phyloP scores from a whole-genome alignment of 345 rosid species.

The Reutealis trisperma region DNA sequence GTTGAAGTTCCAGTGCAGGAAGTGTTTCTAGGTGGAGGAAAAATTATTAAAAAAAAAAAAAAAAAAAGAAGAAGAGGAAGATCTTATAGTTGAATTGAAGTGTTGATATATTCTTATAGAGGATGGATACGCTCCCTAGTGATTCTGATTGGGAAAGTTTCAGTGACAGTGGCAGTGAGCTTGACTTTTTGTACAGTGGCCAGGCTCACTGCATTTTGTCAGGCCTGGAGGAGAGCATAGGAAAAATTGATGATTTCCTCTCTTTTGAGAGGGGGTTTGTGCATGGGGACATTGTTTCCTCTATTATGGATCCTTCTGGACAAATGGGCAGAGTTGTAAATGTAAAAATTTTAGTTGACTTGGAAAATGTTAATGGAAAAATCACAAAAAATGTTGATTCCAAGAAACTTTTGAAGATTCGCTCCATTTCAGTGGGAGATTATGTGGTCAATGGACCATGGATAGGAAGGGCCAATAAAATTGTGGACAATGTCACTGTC shows the following conservation, averaged over 20 bases:
- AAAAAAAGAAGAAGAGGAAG: neutral
- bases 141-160: conserved; percentile 91
- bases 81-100: conserved; percentile 14
- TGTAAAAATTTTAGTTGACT: conserved; percentile 54
- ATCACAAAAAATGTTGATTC: conserved; percentile 57
- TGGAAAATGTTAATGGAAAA: conserved; percentile 65
- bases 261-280: conserved; percentile 75
- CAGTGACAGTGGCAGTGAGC: conserved; percentile 82
- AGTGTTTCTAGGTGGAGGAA: neutral
- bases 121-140: conserved; percentile 58
- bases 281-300: conserved; percentile 76
- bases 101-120: conserved; percentile 32
- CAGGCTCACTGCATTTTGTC: conserved; percentile 70
- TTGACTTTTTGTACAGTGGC: conserved; percentile 54
- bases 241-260: conserved; percentile 87
- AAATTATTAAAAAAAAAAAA: neutral
- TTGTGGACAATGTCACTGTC: conserved; percentile 62
- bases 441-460: conserved; percentile 73
- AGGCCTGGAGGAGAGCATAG: conserved; percentile 77
- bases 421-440: conserved; percentile 71
- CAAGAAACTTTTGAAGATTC: conserved; percentile 54
- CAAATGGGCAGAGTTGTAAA: conserved; percentile 77
- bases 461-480: conserved; percentile 73
- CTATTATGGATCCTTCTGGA: conserved; percentile 59
- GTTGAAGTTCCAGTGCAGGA: conserved; percentile 5